Evolutionary conservation across 1,284 basidiomycete genomes (phyloP).

Genomic region (Ceratobasidium sp.): DNA sequence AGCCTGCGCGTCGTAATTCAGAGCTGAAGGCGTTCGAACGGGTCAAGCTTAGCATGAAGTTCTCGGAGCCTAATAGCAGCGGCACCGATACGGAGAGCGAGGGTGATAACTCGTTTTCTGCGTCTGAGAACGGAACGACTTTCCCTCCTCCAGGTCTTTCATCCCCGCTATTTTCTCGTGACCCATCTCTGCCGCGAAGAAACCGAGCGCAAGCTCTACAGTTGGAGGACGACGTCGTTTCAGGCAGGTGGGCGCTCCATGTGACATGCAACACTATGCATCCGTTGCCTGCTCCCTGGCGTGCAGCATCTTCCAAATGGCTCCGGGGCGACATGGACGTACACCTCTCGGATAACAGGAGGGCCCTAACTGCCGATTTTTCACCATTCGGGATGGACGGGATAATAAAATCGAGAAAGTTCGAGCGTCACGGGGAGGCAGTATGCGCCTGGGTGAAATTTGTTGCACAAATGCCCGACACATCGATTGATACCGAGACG

Average conservation of each 20-base stretch:
- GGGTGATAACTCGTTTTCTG: slow-evolving; percentile 9
- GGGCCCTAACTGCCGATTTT: slow-evolving; percentile 21
- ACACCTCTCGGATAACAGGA: slow-evolving; percentile 11
- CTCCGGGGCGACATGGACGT: slow-evolving; percentile 41
- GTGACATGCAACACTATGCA: slow-evolving; percentile 23
- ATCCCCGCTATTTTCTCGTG: slow-evolving; percentile 4
- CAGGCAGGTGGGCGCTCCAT: slow-evolving; percentile 33
- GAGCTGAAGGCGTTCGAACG: slow-evolving; percentile 7
- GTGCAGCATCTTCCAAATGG: slow-evolving; percentile 31
- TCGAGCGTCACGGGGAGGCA: slow-evolving; percentile 5
- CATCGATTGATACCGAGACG: no score
- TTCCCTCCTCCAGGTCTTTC: slow-evolving; percentile 11
- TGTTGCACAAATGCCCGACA: slow-evolving; percentile 39
- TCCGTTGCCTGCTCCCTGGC: slow-evolving; percentile 35
- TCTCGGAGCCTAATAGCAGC: slow-evolving; percentile 15
- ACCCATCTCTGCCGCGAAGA: neutral
- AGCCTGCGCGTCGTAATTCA: slow-evolving; percentile 7
- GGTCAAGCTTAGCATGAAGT: slow-evolving; percentile 31
- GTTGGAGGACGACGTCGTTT: slow-evolving; percentile 20
- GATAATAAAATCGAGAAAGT: slow-evolving; percentile 31
- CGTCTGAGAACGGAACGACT: neutral
- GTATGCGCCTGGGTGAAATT: slow-evolving; percentile 30
- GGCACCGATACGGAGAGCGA: slow-evolving; percentile 40
- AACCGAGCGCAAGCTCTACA: neutral
- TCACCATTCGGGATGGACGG: slow-evolving; percentile 32